A percentile compares a stretch with the other conserved stretches of the same genome.
Evolutionary conservation across 805 yeast genomes (phyloP).

Genomic region (Hemisphaericaspora nanyangensis): DNA sequence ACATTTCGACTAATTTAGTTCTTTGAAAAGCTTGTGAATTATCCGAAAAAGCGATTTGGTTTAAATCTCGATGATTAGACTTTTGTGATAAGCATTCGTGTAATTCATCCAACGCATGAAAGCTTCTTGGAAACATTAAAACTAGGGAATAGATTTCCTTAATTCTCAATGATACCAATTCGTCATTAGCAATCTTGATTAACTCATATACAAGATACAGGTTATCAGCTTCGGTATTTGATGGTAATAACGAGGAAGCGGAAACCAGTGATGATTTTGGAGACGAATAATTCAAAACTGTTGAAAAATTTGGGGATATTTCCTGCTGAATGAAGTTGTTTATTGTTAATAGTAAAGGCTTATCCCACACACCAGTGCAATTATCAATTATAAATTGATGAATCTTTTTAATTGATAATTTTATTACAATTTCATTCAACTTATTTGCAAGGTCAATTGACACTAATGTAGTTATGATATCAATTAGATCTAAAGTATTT

Average conservation of each 20-base stretch:
- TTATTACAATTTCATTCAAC: conserved; percentile 27
- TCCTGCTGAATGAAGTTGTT: conserved; percentile 35
- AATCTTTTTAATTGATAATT: conserved; percentile 36
- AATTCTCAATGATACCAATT: conserved; percentile 46
- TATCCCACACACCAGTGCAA: conserved; percentile 37
- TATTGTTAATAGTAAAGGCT: conserved; percentile 29
- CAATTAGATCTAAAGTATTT: conserved; percentile 13
- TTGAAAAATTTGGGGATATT: conserved; percentile 32
- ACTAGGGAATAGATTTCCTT: conserved; percentile 60
- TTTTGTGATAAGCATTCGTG: conserved; percentile 39
- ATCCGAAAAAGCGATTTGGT: conserved; percentile 13
- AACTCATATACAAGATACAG: conserved; percentile 23
- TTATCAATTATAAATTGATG: conserved; percentile 20
- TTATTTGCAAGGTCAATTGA: conserved; percentile 19
- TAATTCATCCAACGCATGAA: conserved; percentile 55
- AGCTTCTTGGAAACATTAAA: conserved; percentile 47
- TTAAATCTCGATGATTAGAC: conserved; percentile 3
- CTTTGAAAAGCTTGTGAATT: conserved; percentile 41
- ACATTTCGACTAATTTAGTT: conserved; percentile 46
- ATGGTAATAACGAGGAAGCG: conserved; percentile 1
- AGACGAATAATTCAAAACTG: conserved; percentile 1
- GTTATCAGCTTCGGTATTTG: conserved; percentile 8
- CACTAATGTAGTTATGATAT: conserved; percentile 14
- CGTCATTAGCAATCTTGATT: conserved; percentile 35
- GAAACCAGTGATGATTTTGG: not conserved